These are phyloP conservation scores for Suhomyces panamericanus DNA, from an alignment of 1,139 yeast species.

Conservation along the genomic window DNA sequence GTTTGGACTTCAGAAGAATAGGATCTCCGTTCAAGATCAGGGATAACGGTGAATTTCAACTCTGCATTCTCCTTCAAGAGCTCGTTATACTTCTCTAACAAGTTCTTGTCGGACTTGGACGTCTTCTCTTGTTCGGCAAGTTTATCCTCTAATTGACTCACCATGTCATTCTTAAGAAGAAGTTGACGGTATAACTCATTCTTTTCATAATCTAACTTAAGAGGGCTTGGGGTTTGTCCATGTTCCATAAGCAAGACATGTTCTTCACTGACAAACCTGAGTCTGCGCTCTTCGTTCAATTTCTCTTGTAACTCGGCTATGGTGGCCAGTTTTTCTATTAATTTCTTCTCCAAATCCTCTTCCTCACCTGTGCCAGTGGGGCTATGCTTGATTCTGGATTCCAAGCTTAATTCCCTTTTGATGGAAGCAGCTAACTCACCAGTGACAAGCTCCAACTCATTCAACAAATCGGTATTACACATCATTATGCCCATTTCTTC, in stretches of 20 bases:
- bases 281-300: slow-evolving; percentile 62
- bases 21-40: slow-evolving; percentile 39
- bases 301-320: slow-evolving; percentile 56
- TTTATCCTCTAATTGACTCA: slow-evolving; percentile 45
- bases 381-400: slow-evolving; percentile 39
- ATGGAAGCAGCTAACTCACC: slow-evolving; percentile 72
- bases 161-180: slow-evolving; percentile 47
- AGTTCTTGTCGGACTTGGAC: slow-evolving; percentile 20
- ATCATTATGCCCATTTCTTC: slow-evolving; percentile 64
- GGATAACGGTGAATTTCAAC: slow-evolving; percentile 43
- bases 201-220: slow-evolving; percentile 59
- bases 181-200: slow-evolving; percentile 51
- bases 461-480: slow-evolving; percentile 56
- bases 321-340: slow-evolving; percentile 42
- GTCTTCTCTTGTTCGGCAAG: slow-evolving; percentile 33
- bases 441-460: slow-evolving; percentile 67
- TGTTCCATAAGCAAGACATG: slow-evolving; percentile 58
- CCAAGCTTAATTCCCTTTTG: slow-evolving; percentile 61
- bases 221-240: slow-evolving; percentile 54
- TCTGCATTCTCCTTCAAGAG: slow-evolving; percentile 44
- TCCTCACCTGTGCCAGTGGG: neutral
- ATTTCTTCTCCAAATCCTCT: slow-evolving; percentile 24
- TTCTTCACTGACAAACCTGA: slow-evolving; percentile 69
- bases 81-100: slow-evolving; percentile 41
- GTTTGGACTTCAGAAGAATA: slow-evolving; percentile 8